Conservation (phyloP, 495 filamentous ascomycete genomes). For the Aspergillus affinis region DNA sequence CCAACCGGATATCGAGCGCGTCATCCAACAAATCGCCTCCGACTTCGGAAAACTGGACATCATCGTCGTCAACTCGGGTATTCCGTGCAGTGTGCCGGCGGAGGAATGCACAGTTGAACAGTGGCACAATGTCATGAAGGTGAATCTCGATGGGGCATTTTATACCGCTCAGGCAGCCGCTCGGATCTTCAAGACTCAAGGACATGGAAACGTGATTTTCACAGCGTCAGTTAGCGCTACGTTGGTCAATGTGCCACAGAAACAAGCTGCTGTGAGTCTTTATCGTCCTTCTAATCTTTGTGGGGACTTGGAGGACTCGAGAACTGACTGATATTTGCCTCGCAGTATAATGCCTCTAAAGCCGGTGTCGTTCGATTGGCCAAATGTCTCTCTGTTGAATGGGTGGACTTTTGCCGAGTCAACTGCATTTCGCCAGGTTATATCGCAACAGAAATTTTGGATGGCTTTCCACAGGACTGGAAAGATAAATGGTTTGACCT, state of each 20-base stretch:
- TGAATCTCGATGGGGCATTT: constrained; percentile 49
- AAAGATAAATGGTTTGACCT: constrained; percentile 25
- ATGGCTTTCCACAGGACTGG: constrained; percentile 22
- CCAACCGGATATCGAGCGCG: constrained; percentile 53
- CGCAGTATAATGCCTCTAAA: constrained; percentile 39
- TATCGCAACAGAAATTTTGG: constrained; percentile 38
- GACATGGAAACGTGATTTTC: constrained; percentile 41
- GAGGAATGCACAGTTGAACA: constrained; percentile 36
- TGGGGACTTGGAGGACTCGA: not conserved
- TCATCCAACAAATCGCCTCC: constrained; percentile 53
- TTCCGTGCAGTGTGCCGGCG: constrained; percentile 45
- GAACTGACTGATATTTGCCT: not conserved
- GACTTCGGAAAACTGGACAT: constrained; percentile 74
- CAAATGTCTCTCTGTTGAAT: constrained; percentile 32
- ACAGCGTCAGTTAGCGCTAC: constrained; percentile 43
- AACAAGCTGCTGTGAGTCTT: constrained; percentile 35
- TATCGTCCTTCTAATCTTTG: not conserved
- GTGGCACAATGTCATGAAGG: constrained; percentile 43
- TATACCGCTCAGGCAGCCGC: constrained; percentile 46
- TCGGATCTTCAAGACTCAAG: constrained; percentile 41
- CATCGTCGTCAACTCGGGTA: constrained; percentile 75
- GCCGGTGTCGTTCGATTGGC: constrained; percentile 32
- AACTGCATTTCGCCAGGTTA: constrained; percentile 46
- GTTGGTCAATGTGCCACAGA: constrained; percentile 48
- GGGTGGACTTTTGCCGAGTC: constrained; percentile 38